phyloP scores from a whole-genome alignment of 345 rosid genomes.

The Linum lewisii region DNA sequence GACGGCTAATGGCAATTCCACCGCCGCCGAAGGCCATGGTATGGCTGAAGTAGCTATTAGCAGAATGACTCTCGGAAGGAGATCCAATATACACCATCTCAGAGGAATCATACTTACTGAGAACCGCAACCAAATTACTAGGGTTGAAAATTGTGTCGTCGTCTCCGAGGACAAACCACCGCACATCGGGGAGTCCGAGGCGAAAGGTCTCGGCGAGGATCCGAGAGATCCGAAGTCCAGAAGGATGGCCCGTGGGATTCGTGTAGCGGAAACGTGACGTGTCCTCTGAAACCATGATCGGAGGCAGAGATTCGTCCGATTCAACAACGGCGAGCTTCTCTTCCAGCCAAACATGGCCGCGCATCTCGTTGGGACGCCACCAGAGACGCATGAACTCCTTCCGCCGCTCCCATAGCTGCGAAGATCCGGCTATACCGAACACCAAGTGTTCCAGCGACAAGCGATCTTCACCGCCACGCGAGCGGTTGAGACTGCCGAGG shows the following conservation, averaged over 20 bases:
- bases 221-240: conserved; percentile 85
- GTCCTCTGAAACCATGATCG: conserved; percentile 68
- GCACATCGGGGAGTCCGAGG: conserved; percentile 46
- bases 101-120: conserved; percentile 60
- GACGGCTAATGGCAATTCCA: conserved; percentile 81
- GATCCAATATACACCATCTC: conserved; percentile 81
- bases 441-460: conserved; percentile 42
- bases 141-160: conserved; percentile 85
- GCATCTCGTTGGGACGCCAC: conserved; percentile 69
- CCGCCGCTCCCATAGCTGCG: conserved; percentile 68
- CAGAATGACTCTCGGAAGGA: conserved; percentile 87
- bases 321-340: conserved; percentile 35
- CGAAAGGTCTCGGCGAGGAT: conserved; percentile 62
- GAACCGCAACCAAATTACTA: conserved; percentile 51
- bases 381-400: conserved; percentile 76
- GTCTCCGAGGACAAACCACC: conserved; percentile 86
- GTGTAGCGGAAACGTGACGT: conserved; percentile 85
- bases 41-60: conserved; percentile 75
- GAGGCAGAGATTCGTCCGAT: conserved; percentile 55
- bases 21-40: conserved; percentile 97
- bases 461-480: conserved; percentile 17
- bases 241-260: conserved; percentile 85
- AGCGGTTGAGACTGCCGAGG: conserved; percentile 32
- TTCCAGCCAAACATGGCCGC: conserved; percentile 87
- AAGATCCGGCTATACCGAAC: conserved; percentile 91